These are phyloP conservation scores for Candida glaebosa DNA, from an alignment of 805 yeast species.

Conservation along the genomic window DNA sequence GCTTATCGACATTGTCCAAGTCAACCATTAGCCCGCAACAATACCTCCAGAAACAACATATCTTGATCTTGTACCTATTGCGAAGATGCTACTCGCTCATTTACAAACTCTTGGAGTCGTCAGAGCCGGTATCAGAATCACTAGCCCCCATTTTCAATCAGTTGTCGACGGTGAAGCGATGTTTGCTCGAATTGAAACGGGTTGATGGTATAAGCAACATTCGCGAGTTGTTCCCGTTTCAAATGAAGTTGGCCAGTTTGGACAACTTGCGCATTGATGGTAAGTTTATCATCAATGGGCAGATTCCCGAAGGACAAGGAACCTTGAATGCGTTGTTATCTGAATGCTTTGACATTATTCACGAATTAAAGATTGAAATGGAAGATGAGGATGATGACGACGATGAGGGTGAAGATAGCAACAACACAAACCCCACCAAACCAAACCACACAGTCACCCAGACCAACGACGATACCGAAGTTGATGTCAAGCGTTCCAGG, in stretches of 20 bases:
- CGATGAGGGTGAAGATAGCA: conserved; percentile 30
- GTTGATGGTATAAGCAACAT: conserved; percentile 87
- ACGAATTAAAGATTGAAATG: conserved; percentile 83
- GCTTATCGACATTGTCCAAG: neutral
- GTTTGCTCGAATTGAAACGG: conserved; percentile 83
- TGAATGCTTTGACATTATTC: conserved; percentile 90
- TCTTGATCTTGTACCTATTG: conserved; percentile 66
- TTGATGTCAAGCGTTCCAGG: conserved; percentile 40
- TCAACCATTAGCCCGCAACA: neutral
- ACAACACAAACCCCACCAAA: conserved; percentile 6
- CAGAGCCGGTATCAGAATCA: conserved; percentile 95
- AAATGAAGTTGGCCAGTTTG: conserved; percentile 85
- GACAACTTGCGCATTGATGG: conserved; percentile 90
- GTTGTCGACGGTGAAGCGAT: conserved; percentile 83
- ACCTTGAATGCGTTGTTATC: conserved; percentile 86
- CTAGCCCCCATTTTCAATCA: conserved; percentile 93
- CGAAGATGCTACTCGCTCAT: conserved; percentile 90
- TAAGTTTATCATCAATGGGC: conserved; percentile 80
- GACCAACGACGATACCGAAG: conserved; percentile 38
- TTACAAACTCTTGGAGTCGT: conserved; percentile 82
- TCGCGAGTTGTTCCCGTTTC: conserved; percentile 93
- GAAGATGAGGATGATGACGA: conserved; percentile 53
- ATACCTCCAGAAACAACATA: conserved; percentile 30
- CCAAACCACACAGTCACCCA: conserved; percentile 17
- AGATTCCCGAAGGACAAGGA: conserved; percentile 98